Evolutionary conservation across 768 basidiomycete species (phyloP), one percentile per base, ranked within the genome.

Genomic region (Chalciporus pseudorubinellus): DNA sequence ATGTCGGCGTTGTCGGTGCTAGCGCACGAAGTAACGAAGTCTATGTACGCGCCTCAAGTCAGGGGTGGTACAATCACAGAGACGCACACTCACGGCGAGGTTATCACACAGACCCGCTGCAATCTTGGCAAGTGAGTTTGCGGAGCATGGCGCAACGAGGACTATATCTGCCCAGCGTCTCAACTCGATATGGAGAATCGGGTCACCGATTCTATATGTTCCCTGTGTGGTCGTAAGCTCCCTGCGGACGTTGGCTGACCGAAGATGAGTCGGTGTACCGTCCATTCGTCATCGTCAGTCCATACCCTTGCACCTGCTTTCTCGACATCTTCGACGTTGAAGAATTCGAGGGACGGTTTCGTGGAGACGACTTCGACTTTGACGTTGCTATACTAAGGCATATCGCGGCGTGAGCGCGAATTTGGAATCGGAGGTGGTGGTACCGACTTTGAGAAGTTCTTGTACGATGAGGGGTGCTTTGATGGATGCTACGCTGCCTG

Each of bases 91-190:
- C 55, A 91, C 89, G n/a, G 77, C 85, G 40, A 97, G 82, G 64
- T 98, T 95, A 63, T 98, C 95, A 62, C 93, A 97, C 1, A 84
- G 59, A 0, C 97, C 95, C 39, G 83, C 77, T 0, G 93, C 89
- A 47, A 99, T 87, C 71, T 98, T 98, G 9, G 93, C 83, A 18
- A 99, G 80, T 1, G 93, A 95, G 68, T 97, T 98, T n/a, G 95
- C 95, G 1, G 92, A 94, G 63, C 94, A 98, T 0, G 97, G 97
- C 0, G 92, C 92, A 44, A 99, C 80, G 43, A 99, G 84, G 45
- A 98, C 94, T 45, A 98, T 72, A 63, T 99, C 94, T 40, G 95
- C 94, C 97, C 97, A 98, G 49, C 85, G 74, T 29, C 93, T 73
- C 3, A 97, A 83, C 71, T 99, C 94, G 50, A 98, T 98, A 69